Evolutionary conservation across 352 stramenopile genomes (phyloP).

Genomic region (Phytophthora foliorum): DNA sequence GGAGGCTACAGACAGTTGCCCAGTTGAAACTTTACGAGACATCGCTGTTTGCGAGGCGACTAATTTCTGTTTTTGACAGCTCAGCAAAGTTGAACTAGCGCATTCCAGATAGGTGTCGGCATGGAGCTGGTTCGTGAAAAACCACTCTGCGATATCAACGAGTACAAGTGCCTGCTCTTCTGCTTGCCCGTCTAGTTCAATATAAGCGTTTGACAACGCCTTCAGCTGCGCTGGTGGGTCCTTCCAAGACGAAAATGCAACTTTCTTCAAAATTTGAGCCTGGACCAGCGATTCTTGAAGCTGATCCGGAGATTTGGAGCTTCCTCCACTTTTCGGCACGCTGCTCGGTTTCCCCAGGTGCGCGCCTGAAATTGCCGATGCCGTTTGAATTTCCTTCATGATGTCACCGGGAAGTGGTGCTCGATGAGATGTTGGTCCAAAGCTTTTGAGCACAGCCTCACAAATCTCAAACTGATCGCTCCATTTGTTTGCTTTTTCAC

Average conservation of each 20-base stretch:
- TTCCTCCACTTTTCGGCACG: slow-evolving; percentile 20
- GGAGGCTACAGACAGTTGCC: slow-evolving; percentile 14
- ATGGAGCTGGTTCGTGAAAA: slow-evolving; percentile 79
- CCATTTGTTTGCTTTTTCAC: slow-evolving; percentile 62
- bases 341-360: slow-evolving; percentile 58
- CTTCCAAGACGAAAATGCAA: slow-evolving; percentile 71
- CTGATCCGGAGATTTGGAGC: slow-evolving; percentile 45
- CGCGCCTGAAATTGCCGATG: slow-evolving; percentile 61
- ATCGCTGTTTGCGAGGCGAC: slow-evolving; percentile 11
- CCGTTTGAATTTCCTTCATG: slow-evolving; percentile 65
- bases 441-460: slow-evolving; percentile 37
- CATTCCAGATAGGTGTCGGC: slow-evolving; percentile 64
- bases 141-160: slow-evolving; percentile 89
- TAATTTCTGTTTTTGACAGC: slow-evolving; percentile 40
- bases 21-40: slow-evolving; percentile 22
- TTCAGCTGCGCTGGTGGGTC: slow-evolving; percentile 70
- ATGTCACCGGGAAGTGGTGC: slow-evolving; percentile 27
- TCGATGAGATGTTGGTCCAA: slow-evolving; percentile 25
- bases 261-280: slow-evolving; percentile 72
- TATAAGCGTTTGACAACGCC: slow-evolving; percentile 60
- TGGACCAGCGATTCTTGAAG: slow-evolving; percentile 56
- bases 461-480: slow-evolving; percentile 48
- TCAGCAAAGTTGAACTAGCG: slow-evolving; percentile 54
- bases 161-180: slow-evolving; percentile 77
- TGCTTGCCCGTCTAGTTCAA: slow-evolving; percentile 59